Percentiles rank a stretch among this genome's conserved stretches.
Evolutionary conservation across 2,329 filamentous ascomycete species (phyloP).

Genomic region (Xylaria digitata): DNA sequence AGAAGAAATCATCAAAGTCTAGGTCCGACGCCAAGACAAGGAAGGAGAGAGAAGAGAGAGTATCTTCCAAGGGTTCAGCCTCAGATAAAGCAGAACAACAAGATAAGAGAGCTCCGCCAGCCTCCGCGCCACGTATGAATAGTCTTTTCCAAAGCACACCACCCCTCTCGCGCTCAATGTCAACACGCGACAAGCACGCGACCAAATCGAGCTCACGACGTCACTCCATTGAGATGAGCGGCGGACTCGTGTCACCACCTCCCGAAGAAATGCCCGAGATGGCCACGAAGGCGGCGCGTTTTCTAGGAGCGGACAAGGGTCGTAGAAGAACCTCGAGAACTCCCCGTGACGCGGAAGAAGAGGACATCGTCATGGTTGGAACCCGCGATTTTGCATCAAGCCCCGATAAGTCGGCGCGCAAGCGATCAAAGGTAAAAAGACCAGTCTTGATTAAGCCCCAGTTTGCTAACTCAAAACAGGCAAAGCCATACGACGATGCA

Average conservation of each 20-base stretch:
- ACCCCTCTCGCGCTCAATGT: slow-evolving; percentile 74
- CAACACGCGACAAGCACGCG: slow-evolving; percentile 71
- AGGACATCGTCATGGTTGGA: slow-evolving; percentile 63
- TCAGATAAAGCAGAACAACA: slow-evolving; percentile 68
- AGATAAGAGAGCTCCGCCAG: slow-evolving; percentile 58
- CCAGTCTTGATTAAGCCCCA: neutral
- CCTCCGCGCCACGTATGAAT: slow-evolving; percentile 66
- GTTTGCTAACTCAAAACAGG: slow-evolving; percentile 41
- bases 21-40: slow-evolving; percentile 71
- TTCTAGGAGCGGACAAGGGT: slow-evolving; percentile 70
- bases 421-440: slow-evolving; percentile 61
- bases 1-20: slow-evolving; percentile 69
- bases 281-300: slow-evolving; percentile 80
- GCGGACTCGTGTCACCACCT: slow-evolving; percentile 76
- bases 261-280: slow-evolving; percentile 74
- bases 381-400: slow-evolving; percentile 54
- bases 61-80: slow-evolving; percentile 72
- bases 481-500: slow-evolving; percentile 61
- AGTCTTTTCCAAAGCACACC: slow-evolving; percentile 77
- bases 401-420: slow-evolving; percentile 61
- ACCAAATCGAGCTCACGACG: slow-evolving; percentile 73
- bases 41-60: slow-evolving; percentile 72
- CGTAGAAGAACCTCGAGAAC: slow-evolving; percentile 60
- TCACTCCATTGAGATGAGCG: slow-evolving; percentile 72
- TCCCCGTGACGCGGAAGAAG: slow-evolving; percentile 56